A percentile compares a stretch with the other conserved stretches of the same genome.
These are phyloP conservation scores for Marchantia polymorpha DNA, from an alignment of 225 moss, liverwort and hornwort species.

Conservation along the genomic window DNA sequence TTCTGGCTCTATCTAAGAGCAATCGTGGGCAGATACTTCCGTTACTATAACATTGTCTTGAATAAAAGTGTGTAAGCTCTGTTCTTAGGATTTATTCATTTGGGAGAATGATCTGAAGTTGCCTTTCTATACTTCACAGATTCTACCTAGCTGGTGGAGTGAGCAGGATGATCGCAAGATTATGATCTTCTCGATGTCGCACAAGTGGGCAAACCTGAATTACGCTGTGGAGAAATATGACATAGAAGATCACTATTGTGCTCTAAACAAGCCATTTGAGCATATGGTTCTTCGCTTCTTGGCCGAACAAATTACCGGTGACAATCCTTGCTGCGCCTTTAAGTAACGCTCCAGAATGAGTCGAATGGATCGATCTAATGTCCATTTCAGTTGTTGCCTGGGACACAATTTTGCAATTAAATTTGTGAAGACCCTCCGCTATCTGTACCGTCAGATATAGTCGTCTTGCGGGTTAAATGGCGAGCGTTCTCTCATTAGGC, in stretches of 20 bases:
- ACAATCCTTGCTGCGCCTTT: background rate
- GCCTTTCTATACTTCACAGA: background rate
- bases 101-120: background rate
- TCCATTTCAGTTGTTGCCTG: too few relatives aligned
- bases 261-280: constrained; percentile 5
- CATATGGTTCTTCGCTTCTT: background rate
- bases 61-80: background rate
- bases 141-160: constrained; percentile 6
- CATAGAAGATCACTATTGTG: background rate
- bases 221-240: constrained; percentile 4
- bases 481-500: too few relatives aligned
- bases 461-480: too few relatives aligned
- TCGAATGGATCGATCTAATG: too few relatives aligned
- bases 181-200: background rate
- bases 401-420: too few relatives aligned
- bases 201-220: constrained; percentile 7
- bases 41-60: background rate
- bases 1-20: too few relatives aligned
- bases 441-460: too few relatives aligned
- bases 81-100: background rate
- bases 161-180: background rate
- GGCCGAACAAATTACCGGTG: background rate
- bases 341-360: background rate
- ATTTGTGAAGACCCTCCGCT: too few relatives aligned
- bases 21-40: too few relatives aligned